Percentiles rank a stretch among this genome's conserved stretches.
Conservation (phyloP, 1,284 basidiomycete genomes). For the Boletus holoroseus region DNA sequence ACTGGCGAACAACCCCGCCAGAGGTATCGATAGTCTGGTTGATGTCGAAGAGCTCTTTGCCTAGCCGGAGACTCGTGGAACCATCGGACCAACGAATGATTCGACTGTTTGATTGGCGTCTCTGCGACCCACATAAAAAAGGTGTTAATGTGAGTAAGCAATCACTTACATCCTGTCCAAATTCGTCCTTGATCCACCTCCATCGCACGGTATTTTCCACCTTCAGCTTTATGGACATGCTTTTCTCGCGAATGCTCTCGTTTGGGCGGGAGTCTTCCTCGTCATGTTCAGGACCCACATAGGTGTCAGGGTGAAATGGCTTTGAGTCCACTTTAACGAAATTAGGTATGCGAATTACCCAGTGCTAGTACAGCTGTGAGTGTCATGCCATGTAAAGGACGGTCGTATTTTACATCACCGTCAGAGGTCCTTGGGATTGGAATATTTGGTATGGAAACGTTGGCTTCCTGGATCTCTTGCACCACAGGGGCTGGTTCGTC, state of each 20-base stretch:
- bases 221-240: conserved; percentile 76
- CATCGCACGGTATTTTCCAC: conserved; percentile 89
- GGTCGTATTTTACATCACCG: conserved; percentile 50
- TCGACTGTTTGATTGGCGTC: conserved; percentile 80
- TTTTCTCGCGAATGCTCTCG: conserved; percentile 60
- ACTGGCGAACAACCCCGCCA: conserved; percentile 51
- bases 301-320: conserved; percentile 77
- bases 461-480: conserved; percentile 59
- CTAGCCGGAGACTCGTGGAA: conserved; percentile 77
- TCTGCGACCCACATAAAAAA: conserved; percentile 37
- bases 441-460: conserved; percentile 72
- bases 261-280: conserved; percentile 55
- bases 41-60: conserved; percentile 88
- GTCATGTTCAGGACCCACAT: conserved; percentile 74
- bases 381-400: not conserved
- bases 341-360: conserved; percentile 80
- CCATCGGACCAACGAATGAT: conserved; percentile 92
- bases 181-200: conserved; percentile 76
- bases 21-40: conserved; percentile 70
- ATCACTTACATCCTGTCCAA: conserved; percentile 60
- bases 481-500: conserved; percentile 56
- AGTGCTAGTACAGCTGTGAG: conserved; percentile 47
- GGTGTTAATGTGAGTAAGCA: not conserved
- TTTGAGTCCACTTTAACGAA: conserved; percentile 78
- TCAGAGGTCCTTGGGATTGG: conserved; percentile 69